A percentile compares a stretch with the other conserved stretches of the same genome.
phyloP scores from a whole-genome alignment of 2,329 filamentous ascomycete species.

The Colletotrichum liaoningense region DNA sequence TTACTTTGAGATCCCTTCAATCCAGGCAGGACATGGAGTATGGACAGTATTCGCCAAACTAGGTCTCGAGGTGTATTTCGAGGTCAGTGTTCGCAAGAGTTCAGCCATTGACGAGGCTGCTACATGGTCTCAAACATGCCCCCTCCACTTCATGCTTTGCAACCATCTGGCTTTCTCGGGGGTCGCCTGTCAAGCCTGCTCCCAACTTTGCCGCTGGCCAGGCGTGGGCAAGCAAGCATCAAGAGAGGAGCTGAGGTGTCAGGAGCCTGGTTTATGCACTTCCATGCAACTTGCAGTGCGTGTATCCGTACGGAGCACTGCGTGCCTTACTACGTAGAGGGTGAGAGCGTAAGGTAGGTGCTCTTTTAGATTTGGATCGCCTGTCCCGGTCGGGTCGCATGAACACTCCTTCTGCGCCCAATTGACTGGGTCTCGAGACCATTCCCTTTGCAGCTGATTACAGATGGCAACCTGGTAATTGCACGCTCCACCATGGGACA shows the following conservation, averaged over 20 bases:
- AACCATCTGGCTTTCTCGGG: background rate
- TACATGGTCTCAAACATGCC: slow-evolving; percentile 33
- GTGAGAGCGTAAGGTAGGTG: slow-evolving; percentile 1
- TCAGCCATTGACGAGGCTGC: slow-evolving; percentile 14
- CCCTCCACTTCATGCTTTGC: slow-evolving; percentile 24
- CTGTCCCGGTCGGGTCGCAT: slow-evolving; percentile 36
- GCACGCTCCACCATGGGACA: slow-evolving; percentile 26
- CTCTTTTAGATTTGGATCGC: slow-evolving; percentile 36
- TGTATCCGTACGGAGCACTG: too few species aligned
- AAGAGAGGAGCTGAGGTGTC: slow-evolving; percentile 15
- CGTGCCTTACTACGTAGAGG: background rate
- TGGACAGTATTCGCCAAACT: background rate
- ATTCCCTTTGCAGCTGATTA: slow-evolving; percentile 33
- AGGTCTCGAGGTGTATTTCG: background rate
- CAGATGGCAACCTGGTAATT: slow-evolving; percentile 36
- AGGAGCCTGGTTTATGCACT: slow-evolving; percentile 32
- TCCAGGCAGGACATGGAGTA: too few species aligned
- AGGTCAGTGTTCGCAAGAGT: slow-evolving; percentile 10
- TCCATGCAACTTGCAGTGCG: background rate
- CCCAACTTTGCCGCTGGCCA: background rate
- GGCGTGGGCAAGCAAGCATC: background rate
- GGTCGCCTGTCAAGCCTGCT: background rate
- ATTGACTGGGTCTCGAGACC: slow-evolving; percentile 33
- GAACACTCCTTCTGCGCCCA: slow-evolving; percentile 33
- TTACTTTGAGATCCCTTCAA: background rate